Conservation (phyloP, 768 basidiomycete genomes). For the Saitozyma podzolica region DNA sequence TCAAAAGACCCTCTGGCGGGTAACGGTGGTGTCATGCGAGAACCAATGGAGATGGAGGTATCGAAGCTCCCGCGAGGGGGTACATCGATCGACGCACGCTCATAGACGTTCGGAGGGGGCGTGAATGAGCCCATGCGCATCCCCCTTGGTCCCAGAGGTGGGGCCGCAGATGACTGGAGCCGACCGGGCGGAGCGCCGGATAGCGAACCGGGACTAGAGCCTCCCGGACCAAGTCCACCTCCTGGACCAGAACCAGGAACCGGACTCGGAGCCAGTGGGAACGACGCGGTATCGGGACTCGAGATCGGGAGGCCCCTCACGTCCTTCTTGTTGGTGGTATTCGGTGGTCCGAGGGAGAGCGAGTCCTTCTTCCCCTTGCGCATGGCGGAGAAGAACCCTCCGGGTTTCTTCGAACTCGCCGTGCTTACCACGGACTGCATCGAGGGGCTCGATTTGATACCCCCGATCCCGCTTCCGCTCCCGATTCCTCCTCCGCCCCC, state of each 20-base stretch:
- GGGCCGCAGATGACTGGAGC: background rate
- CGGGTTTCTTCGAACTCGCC: conserved; percentile 16
- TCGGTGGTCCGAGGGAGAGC: conserved; percentile 25
- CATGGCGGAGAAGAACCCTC: conserved; percentile 38
- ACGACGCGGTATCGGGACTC: conserved; percentile 17
- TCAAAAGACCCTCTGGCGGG: background rate
- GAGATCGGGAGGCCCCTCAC: conserved; percentile 41
- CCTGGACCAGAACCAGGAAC: background rate
- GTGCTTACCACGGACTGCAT: conserved; percentile 38
- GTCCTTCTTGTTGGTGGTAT: conserved; percentile 31
- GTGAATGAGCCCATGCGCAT: background rate
- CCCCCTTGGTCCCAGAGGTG: background rate
- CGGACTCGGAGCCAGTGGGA: conserved; percentile 6
- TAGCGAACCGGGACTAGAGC: background rate
- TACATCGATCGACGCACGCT: background rate
- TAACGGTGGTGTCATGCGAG: background rate
- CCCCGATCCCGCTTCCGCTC: conserved; percentile 11
- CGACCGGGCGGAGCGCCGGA: background rate
- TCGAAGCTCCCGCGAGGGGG: background rate
- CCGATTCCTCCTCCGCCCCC: no score
- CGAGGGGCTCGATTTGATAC: conserved; percentile 33
- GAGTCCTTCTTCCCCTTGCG: conserved; percentile 33
- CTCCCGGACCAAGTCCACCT: background rate
- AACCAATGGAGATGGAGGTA: background rate
- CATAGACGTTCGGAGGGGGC: no score